Evolutionary conservation across 2,329 filamentous ascomycete species (phyloP), one percentile per base, ranked within the genome.

Genomic region (Colletotrichum sp.): DNA sequence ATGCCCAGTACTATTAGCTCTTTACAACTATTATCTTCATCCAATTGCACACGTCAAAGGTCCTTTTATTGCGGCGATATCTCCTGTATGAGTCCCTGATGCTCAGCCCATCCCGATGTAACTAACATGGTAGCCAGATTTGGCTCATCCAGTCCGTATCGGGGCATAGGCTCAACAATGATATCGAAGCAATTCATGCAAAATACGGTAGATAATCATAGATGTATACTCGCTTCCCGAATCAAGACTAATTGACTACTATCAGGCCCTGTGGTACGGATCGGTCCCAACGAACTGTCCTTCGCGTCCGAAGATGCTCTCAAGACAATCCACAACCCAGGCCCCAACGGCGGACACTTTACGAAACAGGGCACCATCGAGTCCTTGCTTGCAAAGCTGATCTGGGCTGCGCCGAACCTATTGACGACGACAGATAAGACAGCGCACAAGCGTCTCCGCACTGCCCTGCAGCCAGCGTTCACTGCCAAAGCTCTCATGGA

Each of bases 401-500:
- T 75, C n/a, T 75, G 59, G 59, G 59, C 72, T 2, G 72, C 72
- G 49, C 59, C 72, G 6, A 75, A 75, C 29, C 36, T 75, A 0
- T 22, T 75, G 19, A 75, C 72, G 0, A 66, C 61, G 7, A 59
- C 59, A 1, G 61, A 71, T 6, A 61, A 30, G 9, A 52, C 72
- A 5, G 72, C 72, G 5, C 67, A 71, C 34, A 75, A 66, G n/a
- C 44, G 59, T 7, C 67, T 75, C 5, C 32, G 72, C n/a, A 61
- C 67, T 1, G 49, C 72, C 4, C 27, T 75, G 1, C 72, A 75
- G n/a, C 72, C 72, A 19, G 72, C 72, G 0, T 75, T 75, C n/a
- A 75, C 72, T 0, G 72, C 72, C 2, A 75, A 75, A 52, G 72
- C 72, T 15, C 34, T 75, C 12, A 65, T 65, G 49, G 72, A 75